These are phyloP conservation scores for Hypomyces perniciosus DNA, from an alignment of 2,329 filamentous ascomycete genomes.

Conservation along the genomic window DNA sequence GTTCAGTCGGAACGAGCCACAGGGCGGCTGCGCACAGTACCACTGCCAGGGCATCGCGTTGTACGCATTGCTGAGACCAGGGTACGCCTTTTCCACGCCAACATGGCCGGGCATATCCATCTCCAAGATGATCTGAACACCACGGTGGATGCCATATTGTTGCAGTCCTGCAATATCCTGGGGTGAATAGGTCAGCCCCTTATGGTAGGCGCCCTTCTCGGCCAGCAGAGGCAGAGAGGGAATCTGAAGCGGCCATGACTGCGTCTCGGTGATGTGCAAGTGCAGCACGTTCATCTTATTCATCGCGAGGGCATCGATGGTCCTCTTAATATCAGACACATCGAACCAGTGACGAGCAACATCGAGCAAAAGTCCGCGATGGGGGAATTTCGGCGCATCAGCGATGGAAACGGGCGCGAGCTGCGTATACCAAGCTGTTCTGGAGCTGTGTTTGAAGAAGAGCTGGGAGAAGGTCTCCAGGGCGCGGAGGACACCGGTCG, in stretches of 20 bases:
- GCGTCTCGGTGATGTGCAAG: conserved; percentile 74
- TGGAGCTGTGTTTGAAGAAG: conserved; percentile 64
- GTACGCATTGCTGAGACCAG: conserved; percentile 51
- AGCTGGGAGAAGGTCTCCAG: conserved; percentile 74
- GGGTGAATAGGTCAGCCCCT: conserved; percentile 61
- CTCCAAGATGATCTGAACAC: conserved; percentile 52
- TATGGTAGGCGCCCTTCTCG: conserved; percentile 65
- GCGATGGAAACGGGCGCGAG: conserved; percentile 63
- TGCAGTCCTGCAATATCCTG: conserved; percentile 61
- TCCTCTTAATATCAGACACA: conserved; percentile 61
- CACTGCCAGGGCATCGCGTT: conserved; percentile 49
- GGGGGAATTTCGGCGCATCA: conserved; percentile 68
- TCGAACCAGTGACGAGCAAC: conserved; percentile 67
- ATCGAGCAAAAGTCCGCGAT: conserved; percentile 77
- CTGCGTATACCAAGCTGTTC: conserved; percentile 57
- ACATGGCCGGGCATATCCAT: conserved; percentile 58
- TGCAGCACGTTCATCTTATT: conserved; percentile 82
- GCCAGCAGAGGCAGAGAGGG: conserved; percentile 65
- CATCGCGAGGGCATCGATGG: conserved; percentile 69
- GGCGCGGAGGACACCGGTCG: conserved; percentile 64
- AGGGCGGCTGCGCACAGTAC: conserved; percentile 60
- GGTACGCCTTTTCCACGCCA: conserved; percentile 45
- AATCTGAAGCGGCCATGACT: conserved; percentile 81
- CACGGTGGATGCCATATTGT: conserved; percentile 59
- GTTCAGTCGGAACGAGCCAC: conserved; percentile 71